Conservation (phyloP, 176 grass and related monocot species). For the Lolium perenne region DNA sequence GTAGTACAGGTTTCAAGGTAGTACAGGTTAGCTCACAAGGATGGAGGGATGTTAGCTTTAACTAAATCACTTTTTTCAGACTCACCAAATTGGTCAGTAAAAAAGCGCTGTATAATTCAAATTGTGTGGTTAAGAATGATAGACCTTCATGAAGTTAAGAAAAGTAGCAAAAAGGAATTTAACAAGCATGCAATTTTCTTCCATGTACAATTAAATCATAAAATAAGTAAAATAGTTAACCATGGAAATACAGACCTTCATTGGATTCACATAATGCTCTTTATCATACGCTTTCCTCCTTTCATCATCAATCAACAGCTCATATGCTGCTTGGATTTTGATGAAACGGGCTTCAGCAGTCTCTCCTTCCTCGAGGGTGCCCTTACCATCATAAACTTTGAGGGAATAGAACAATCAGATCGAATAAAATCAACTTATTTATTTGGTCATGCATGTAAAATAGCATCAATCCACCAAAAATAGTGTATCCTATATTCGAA, state of each 20-base stretch:
- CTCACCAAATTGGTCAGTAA: not conserved
- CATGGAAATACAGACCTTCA: constrained; percentile 72
- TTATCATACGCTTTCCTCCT: constrained; percentile 81
- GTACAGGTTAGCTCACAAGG: not conserved
- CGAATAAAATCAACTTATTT: constrained; percentile 8
- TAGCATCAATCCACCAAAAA: constrained; percentile 16
- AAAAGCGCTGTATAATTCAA: not conserved
- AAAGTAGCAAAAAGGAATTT: constrained; percentile 1
- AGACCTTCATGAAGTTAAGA: not conserved
- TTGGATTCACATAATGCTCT: constrained; percentile 87
- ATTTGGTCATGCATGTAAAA: constrained; percentile 7
- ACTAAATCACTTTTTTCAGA: not conserved
- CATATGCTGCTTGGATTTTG: constrained; percentile 99
- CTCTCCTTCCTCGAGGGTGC: constrained; percentile 91
- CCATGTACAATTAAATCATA: not conserved
- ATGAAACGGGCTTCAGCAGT: constrained; percentile 95
- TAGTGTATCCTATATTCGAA: not conserved
- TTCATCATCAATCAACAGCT: constrained; percentile 83
- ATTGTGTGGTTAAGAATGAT: not conserved
- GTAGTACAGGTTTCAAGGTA: not conserved
- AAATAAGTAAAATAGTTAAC: not conserved
- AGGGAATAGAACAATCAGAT: constrained; percentile 46
- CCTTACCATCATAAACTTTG: constrained; percentile 94
- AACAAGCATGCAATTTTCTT: constrained; percentile 17
- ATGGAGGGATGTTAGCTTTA: not conserved